Evolutionary conservation across 805 yeast species (phyloP).

Genomic region (Candida hungchunana): DNA sequence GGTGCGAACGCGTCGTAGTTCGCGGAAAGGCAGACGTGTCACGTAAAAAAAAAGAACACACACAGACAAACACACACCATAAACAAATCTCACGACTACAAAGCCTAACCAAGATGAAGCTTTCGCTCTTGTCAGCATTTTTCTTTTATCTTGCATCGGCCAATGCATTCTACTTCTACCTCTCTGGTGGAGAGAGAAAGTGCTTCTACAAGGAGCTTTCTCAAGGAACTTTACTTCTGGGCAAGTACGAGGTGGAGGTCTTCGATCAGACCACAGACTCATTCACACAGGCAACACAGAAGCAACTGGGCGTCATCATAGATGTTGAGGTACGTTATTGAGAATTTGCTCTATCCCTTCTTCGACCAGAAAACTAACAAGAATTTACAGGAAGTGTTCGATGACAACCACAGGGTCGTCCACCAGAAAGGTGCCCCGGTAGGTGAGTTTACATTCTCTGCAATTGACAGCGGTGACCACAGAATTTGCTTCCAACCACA

Average conservation of each 20-base stretch:
- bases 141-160: conserved; percentile 26
- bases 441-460: conserved; percentile 72
- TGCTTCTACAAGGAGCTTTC: conserved; percentile 56
- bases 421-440: conserved; percentile 60
- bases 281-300: conserved; percentile 32
- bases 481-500: conserved; percentile 61
- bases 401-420: conserved; percentile 71
- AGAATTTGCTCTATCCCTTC: neutral
- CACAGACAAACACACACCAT: conserved; percentile 3
- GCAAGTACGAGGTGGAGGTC: conserved; percentile 45
- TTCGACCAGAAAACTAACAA: conserved; percentile 11
- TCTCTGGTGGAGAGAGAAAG: conserved; percentile 46
- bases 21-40: conserved; percentile 8
- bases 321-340: conserved; percentile 37
- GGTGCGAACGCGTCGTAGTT: neutral
- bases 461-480: conserved; percentile 75
- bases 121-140: too few species aligned
- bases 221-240: conserved; percentile 45
- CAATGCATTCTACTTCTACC: conserved; percentile 45
- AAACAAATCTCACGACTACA: neutral
- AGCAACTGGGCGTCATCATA: conserved; percentile 36
- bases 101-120: too few species aligned
- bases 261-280: conserved; percentile 33
- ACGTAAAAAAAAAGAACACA: conserved; percentile 8
- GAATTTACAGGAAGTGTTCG: conserved; percentile 53